Evolutionary conservation across 2,329 filamentous ascomycete genomes (phyloP).

Genomic region (Hymenoscyphus infarciens): DNA sequence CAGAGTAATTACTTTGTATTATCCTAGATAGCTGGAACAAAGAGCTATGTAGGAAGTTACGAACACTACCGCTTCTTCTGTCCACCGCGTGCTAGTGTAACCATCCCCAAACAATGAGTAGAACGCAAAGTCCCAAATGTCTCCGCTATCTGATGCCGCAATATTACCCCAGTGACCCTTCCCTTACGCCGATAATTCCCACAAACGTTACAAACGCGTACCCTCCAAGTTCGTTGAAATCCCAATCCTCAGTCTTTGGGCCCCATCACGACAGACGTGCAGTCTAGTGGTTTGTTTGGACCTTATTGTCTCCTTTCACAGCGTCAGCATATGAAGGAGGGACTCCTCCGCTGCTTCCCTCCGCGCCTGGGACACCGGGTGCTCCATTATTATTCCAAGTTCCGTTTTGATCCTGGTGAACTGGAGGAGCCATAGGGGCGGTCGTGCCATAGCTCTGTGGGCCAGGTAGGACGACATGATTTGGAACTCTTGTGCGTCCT

Average conservation of each 20-base stretch:
- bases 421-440: slow-evolving; percentile 34
- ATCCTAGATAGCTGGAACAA: too few relatives aligned
- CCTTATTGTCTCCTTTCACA: slow-evolving; percentile 84
- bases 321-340: slow-evolving; percentile 90
- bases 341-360: slow-evolving; percentile 41
- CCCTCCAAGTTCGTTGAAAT: not conserved
- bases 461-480: slow-evolving; percentile 3
- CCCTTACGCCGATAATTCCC: not conserved
- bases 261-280: not conserved
- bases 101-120: not conserved
- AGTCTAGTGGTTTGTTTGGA: slow-evolving; percentile 54
- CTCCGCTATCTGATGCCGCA: not conserved
- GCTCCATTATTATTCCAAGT: slow-evolving; percentile 35
- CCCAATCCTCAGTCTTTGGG: not conserved
- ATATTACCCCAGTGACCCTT: not conserved
- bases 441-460: slow-evolving; percentile 31
- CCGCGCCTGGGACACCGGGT: slow-evolving; percentile 19
- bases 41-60: too few relatives aligned
- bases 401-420: slow-evolving; percentile 35
- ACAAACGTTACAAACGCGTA: not conserved
- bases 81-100: not conserved
- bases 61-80: too few relatives aligned
- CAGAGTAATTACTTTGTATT: too few relatives aligned
- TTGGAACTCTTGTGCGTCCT: slow-evolving; percentile 27
- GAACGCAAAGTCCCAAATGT: not conserved